These are phyloP conservation scores for Aphanoascus verrucosus DNA, from an alignment of 2,329 filamentous ascomycete genomes.

Conservation along the genomic window DNA sequence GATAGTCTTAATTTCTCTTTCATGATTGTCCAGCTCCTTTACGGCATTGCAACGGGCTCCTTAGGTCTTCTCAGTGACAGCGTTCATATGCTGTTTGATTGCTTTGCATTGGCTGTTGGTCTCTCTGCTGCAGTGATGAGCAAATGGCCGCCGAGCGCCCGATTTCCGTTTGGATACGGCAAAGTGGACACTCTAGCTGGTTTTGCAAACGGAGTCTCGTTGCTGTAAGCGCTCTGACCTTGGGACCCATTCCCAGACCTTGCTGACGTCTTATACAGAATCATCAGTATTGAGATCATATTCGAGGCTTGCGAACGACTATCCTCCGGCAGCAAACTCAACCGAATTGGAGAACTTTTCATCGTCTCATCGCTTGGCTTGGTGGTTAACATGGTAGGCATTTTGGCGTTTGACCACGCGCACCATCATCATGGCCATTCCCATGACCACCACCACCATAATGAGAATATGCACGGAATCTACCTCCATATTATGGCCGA, in stretches of 20 bases:
- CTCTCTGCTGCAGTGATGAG: conserved; percentile 86
- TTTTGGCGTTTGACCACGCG: conserved; percentile 68
- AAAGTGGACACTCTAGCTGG: conserved; percentile 95
- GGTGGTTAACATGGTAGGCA: conserved; percentile 81
- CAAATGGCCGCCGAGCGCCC: conserved; percentile 84
- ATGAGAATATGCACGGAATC: conserved; percentile 97
- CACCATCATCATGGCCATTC: conserved; percentile 43
- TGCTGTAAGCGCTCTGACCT: conserved; percentile 54
- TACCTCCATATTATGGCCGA: conserved; percentile 93
- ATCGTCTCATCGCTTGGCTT: conserved; percentile 79
- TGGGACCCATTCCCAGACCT: neutral
- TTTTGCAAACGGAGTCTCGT: conserved; percentile 89
- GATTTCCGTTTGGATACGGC: conserved; percentile 89
- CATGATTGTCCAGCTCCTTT: conserved; percentile 89
- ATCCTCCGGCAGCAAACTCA: conserved; percentile 70
- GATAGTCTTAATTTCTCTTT: conserved; percentile 79
- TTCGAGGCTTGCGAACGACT: conserved; percentile 87
- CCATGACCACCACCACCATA: conserved; percentile 51
- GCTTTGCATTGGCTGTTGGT: conserved; percentile 79
- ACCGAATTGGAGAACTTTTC: conserved; percentile 74
- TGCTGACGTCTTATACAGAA: conserved; percentile 37
- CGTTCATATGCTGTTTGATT: conserved; percentile 99
- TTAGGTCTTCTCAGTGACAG: conserved; percentile 92
- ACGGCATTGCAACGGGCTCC: conserved; percentile 87
- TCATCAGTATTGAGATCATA: conserved; percentile 91